Percentiles rank a stretch among this genome's conserved stretches.
These are phyloP conservation scores for Avena eriantha DNA, from an alignment of 176 grass and related monocot species.

Conservation along the genomic window DNA sequence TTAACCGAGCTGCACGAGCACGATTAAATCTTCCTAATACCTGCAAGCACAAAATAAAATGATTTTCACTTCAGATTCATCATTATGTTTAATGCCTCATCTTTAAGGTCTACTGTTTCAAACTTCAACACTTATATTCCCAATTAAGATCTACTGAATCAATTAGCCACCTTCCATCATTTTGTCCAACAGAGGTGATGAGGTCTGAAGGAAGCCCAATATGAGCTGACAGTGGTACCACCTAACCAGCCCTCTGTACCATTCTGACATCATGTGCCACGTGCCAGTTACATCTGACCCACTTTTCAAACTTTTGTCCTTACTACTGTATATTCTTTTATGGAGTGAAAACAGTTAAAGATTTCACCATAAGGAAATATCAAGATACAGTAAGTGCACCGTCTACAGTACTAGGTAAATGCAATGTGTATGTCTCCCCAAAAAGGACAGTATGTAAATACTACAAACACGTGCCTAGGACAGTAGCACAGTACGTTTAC, in stretches of 20 bases:
- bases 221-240: conserved; percentile 14
- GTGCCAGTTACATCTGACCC: conserved; percentile 38
- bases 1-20: conserved; percentile 82
- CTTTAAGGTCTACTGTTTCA: neutral
- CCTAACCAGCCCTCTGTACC: neutral
- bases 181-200: conserved; percentile 30
- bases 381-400: conserved; percentile 8
- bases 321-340: neutral
- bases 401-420: neutral
- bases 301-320: neutral
- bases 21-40: conserved; percentile 92
- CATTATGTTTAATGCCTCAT: conserved; percentile 2
- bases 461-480: conserved; percentile 36
- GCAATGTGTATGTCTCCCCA: neutral
- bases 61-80: conserved; percentile 12
- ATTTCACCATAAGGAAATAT: conserved; percentile 13
- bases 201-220: neutral
- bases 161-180: conserved; percentile 9
- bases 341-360: conserved; percentile 21
- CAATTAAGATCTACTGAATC: neutral
- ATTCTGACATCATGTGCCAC: conserved; percentile 38
- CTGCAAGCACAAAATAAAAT: conserved; percentile 57
- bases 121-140: neutral
- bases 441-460: conserved; percentile 16
- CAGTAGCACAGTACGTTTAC: conserved; percentile 13